Conservation (phyloP, 2,329 filamentous ascomycete species). For the Grosmannia penicillata region DNA sequence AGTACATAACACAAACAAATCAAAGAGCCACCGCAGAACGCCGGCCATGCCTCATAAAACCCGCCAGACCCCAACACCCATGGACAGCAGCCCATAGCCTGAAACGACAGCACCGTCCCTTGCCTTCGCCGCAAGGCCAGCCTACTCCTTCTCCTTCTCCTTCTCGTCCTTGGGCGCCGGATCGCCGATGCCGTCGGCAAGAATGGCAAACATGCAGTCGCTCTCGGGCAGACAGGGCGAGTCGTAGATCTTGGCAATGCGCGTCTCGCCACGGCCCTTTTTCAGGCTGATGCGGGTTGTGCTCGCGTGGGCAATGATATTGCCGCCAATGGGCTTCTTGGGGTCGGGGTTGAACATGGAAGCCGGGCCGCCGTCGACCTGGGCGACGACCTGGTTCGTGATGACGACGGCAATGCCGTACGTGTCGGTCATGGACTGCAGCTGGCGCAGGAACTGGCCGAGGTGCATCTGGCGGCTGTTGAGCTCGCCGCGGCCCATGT, state of each 20-base stretch:
- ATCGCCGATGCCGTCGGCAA: conserved; percentile 92
- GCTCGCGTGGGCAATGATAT: conserved; percentile 96
- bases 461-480: conserved; percentile 84
- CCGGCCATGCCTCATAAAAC: no score
- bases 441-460: conserved; percentile 74
- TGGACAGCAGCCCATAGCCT: no score
- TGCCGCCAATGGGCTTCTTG: conserved; percentile 97
- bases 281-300: conserved; percentile 90
- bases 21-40: no score
- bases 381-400: conserved; percentile 95
- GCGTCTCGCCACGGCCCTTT: conserved; percentile 87
- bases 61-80: no score
- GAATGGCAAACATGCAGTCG: conserved; percentile 92
- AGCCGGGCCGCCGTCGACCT: conserved; percentile 90
- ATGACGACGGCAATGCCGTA: conserved; percentile 98
- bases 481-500: conserved; percentile 88
- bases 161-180: conserved; percentile 95
- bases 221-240: conserved; percentile 93
- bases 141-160: conserved; percentile 19
- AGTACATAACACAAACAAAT: no score
- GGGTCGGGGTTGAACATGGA: conserved; percentile 99
- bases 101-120: neutral
- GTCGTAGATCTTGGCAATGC: conserved; percentile 98
- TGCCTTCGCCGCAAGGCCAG: neutral
- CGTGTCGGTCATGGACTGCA: conserved; percentile 63